A percentile compares a stretch with the other conserved stretches of the same genome.
phyloP scores from a whole-genome alignment of 495 filamentous ascomycete genomes.

The Penicillium samsonianum region DNA sequence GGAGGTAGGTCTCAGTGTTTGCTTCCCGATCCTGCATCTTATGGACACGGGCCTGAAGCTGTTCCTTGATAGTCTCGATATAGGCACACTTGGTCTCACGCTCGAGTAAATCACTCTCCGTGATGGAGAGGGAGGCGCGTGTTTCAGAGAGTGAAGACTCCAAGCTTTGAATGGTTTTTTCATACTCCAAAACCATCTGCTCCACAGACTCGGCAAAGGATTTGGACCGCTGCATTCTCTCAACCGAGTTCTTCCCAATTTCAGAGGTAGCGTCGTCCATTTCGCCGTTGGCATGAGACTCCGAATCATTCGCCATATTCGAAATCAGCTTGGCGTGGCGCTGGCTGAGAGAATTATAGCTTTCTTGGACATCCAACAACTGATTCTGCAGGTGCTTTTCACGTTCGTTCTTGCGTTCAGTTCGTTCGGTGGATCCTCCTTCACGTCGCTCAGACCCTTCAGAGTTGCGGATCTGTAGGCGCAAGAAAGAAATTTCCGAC shows the following conservation, averaged over 20 bases:
- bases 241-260: slow-evolving; percentile 77
- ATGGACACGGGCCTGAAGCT: slow-evolving; percentile 83
- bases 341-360: slow-evolving; percentile 85
- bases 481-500: slow-evolving; percentile 89
- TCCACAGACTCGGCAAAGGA: slow-evolving; percentile 95
- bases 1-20: slow-evolving; percentile 87
- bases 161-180: slow-evolving; percentile 94
- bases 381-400: slow-evolving; percentile 94
- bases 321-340: slow-evolving; percentile 95
- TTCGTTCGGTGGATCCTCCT: slow-evolving; percentile 62
- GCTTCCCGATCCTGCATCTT: slow-evolving; percentile 88
- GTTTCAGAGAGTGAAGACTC: slow-evolving; percentile 92
- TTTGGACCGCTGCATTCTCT: slow-evolving; percentile 88
- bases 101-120: slow-evolving; percentile 83
- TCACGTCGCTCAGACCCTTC: slow-evolving; percentile 66
- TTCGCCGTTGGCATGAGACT: slow-evolving; percentile 60
- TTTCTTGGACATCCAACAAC: slow-evolving; percentile 89
- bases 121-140: slow-evolving; percentile 75
- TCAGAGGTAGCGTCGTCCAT: slow-evolving; percentile 57
- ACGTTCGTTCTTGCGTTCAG: slow-evolving; percentile 76
- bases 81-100: slow-evolving; percentile 92
- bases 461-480: slow-evolving; percentile 81
- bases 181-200: slow-evolving; percentile 94
- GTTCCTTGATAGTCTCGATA: slow-evolving; percentile 84
- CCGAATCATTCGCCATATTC: slow-evolving; percentile 83